These are phyloP conservation scores for Lentinula aciculospora DNA, from an alignment of 768 basidiomycete genomes.

Conservation along the genomic window DNA sequence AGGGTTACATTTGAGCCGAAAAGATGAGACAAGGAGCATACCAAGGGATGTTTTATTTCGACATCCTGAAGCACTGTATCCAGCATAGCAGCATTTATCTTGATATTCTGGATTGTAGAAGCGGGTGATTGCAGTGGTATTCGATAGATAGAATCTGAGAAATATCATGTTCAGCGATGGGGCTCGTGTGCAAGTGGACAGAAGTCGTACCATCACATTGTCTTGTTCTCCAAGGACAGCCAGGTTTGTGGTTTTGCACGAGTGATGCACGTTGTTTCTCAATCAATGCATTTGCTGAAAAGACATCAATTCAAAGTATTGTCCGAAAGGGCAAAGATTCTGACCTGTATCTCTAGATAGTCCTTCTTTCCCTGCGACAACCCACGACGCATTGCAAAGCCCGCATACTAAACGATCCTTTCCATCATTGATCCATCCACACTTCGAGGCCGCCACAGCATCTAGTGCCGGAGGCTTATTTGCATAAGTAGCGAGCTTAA, in stretches of 20 bases:
- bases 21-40: constrained; percentile 25
- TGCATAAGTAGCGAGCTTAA: constrained; percentile 73
- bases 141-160: constrained; percentile 62
- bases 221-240: constrained; percentile 78
- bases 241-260: constrained; percentile 69
- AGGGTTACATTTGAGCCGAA: not conserved
- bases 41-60: constrained; percentile 68
- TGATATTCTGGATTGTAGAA: constrained; percentile 58
- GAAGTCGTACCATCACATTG: constrained; percentile 65
- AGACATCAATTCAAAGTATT: constrained; percentile 12
- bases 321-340: constrained; percentile 16
- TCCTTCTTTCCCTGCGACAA: constrained; percentile 63
- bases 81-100: constrained; percentile 44
- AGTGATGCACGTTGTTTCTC: constrained; percentile 68
- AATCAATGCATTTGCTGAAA: constrained; percentile 57
- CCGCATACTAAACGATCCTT: constrained; percentile 76
- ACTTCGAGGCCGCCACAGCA: constrained; percentile 75
- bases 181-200: not conserved
- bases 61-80: constrained; percentile 49
- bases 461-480: constrained; percentile 73
- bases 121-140: constrained; percentile 66
- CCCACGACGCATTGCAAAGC: constrained; percentile 69
- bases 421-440: constrained; percentile 81
- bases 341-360: constrained; percentile 74
- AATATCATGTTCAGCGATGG: not conserved